Evolutionary conservation across 2,329 filamentous ascomycete species (phyloP).

Genomic region (Calonectria pseudoreteaudii): DNA sequence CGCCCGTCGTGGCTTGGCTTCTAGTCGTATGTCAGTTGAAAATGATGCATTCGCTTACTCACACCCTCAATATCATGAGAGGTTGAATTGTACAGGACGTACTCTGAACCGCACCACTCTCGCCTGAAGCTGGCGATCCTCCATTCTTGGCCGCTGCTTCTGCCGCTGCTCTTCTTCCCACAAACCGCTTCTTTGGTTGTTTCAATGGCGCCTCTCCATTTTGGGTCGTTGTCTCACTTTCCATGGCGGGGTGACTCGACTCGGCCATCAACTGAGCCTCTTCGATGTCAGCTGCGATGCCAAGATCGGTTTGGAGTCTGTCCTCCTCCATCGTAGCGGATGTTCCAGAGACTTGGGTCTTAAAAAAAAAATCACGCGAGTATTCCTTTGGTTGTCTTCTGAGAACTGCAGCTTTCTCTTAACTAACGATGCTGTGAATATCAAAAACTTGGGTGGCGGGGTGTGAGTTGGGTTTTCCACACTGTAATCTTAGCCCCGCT

Average conservation of each 20-base stretch:
- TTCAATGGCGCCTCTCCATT: conserved; percentile 62
- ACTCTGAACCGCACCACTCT: conserved; percentile 62
- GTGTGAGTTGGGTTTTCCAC: conserved; percentile 27
- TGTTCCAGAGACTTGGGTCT: background rate
- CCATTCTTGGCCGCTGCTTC: conserved; percentile 65
- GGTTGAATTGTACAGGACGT: conserved; percentile 41
- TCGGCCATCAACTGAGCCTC: conserved; percentile 54
- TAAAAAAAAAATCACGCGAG: background rate
- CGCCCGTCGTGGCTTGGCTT: conserved; percentile 76
- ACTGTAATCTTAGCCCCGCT: conserved; percentile 39
- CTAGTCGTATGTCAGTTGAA: conserved; percentile 55
- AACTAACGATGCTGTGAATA: background rate
- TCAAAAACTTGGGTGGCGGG: conserved; percentile 38
- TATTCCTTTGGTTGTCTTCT: background rate
- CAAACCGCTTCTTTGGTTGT: conserved; percentile 92
- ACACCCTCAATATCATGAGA: conserved; percentile 10
- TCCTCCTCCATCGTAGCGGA: conserved; percentile 78
- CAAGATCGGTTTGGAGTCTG: conserved; percentile 76
- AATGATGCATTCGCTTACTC: background rate
- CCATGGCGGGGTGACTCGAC: conserved; percentile 37
- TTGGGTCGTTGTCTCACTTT: conserved; percentile 38
- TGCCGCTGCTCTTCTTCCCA: conserved; percentile 82
- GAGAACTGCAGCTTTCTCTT: background rate
- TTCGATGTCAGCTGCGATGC: conserved; percentile 75
- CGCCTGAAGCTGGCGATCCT: conserved; percentile 37